Evolutionary conservation across 2,329 filamentous ascomycete genomes (phyloP).

Genomic region (Pseudomassariella vexata): DNA sequence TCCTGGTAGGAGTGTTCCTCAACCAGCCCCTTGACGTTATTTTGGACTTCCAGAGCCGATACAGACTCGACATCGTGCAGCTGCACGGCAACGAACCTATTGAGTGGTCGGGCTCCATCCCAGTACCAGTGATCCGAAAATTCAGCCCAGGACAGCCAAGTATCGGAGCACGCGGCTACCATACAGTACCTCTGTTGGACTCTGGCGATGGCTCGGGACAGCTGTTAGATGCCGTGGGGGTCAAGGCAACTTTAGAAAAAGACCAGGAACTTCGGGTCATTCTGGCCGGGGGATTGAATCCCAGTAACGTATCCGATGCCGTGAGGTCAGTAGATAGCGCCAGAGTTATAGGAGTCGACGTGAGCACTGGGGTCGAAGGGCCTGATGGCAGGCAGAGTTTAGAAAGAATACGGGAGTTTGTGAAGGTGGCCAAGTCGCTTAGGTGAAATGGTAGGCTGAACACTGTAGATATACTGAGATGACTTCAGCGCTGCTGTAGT

Average conservation of each 20-base stretch:
- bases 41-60: slow-evolving; percentile 67
- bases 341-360: slow-evolving; percentile 78
- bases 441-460: slow-evolving; percentile 28
- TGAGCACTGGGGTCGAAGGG: slow-evolving; percentile 89
- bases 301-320: slow-evolving; percentile 68
- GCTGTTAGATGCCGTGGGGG: slow-evolving; percentile 64
- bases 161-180: slow-evolving; percentile 70
- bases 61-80: slow-evolving; percentile 83
- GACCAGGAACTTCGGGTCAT: slow-evolving; percentile 71
- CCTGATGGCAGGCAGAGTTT: slow-evolving; percentile 76
- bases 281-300: slow-evolving; percentile 78
- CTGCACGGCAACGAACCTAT: slow-evolving; percentile 88
- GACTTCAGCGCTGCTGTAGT: too few species aligned
- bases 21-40: slow-evolving; percentile 83
- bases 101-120: slow-evolving; percentile 85
- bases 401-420: slow-evolving; percentile 74
- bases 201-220: slow-evolving; percentile 81
- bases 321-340: slow-evolving; percentile 54
- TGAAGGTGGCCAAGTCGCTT: slow-evolving; percentile 65
- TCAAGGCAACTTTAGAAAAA: slow-evolving; percentile 58
- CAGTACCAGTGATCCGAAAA: slow-evolving; percentile 82
- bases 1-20: slow-evolving; percentile 90
- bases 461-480: too few species aligned
- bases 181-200: slow-evolving; percentile 79
- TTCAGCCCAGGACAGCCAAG: slow-evolving; percentile 75